A percentile compares a stretch with the other conserved stretches of the same genome.
phyloP scores from a whole-genome alignment of 78 protist species.

The Dictyostelium intermedium region DNA sequence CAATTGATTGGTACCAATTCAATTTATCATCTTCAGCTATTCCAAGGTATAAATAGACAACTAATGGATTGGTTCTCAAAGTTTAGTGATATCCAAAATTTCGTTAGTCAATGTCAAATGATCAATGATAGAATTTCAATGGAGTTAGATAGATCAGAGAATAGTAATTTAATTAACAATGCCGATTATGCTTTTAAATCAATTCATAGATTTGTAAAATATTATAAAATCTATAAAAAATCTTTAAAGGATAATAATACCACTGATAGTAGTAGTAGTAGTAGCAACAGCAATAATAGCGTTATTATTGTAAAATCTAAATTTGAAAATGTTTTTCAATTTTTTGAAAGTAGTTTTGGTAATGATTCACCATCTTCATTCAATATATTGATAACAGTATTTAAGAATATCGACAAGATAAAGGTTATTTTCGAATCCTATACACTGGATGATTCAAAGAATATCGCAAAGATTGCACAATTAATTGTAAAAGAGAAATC shows the following conservation, averaged over 20 bases:
- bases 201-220: neutral
- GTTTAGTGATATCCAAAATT: constrained; percentile 32
- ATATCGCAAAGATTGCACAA: constrained; percentile 13
- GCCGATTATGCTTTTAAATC: constrained; percentile 31
- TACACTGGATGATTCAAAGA: constrained; percentile 30
- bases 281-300: too few species aligned
- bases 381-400: neutral
- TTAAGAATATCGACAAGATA: constrained; percentile 4
- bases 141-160: constrained; percentile 33
- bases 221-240: constrained; percentile 1
- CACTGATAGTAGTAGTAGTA: too few species aligned
- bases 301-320: neutral
- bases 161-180: constrained; percentile 14
- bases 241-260: neutral
- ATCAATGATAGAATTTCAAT: constrained; percentile 20
- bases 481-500: constrained; percentile 6
- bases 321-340: neutral
- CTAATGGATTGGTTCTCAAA: constrained; percentile 29
- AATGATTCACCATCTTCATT: constrained; percentile 11
- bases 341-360: constrained; percentile 8
- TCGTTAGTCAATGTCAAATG: constrained; percentile 17
- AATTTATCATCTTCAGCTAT: constrained; percentile 8
- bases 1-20: neutral
- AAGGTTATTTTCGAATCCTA: constrained; percentile 23
- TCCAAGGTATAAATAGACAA: neutral